Conservation (phyloP, 306 rosid genomes). For the Oemleria cerasiformis region DNA sequence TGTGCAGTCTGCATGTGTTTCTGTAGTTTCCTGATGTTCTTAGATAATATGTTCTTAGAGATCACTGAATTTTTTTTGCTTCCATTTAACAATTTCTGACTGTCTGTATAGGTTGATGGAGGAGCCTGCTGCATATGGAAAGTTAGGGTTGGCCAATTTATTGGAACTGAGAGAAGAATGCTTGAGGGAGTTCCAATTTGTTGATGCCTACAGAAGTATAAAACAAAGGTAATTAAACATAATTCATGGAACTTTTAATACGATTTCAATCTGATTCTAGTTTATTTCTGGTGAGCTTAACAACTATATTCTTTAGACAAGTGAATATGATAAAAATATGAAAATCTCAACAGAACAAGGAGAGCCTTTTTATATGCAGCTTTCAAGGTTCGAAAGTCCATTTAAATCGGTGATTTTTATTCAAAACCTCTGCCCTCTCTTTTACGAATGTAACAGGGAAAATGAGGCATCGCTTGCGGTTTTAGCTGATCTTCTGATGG, state of each 20-base stretch:
- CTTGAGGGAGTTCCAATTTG: constrained; percentile 96
- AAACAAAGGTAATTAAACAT: constrained; percentile 66
- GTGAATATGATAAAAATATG: neutral
- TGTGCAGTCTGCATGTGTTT: neutral
- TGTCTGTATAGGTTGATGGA: constrained; percentile 74
- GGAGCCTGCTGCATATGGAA: constrained; percentile 98
- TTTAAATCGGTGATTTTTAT: neutral
- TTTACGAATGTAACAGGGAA: constrained; percentile 52
- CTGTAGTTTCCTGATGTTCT: neutral
- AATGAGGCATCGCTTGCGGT: constrained; percentile 99
- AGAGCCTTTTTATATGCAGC: no score
- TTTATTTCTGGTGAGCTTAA: neutral
- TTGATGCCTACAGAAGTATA: constrained; percentile 90
- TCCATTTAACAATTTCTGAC: constrained; percentile 14
- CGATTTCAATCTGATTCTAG: neutral
- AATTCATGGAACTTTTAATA: neutral
- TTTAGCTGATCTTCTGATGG: constrained; percentile 81
- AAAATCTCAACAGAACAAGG: neutral
- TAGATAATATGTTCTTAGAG: neutral
- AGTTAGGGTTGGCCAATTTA: constrained; percentile 88
- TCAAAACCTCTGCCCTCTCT: neutral
- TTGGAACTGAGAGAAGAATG: constrained; percentile 99
- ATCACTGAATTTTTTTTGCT: constrained; percentile 7
- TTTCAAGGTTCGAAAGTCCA: no score
- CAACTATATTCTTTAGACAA: neutral